Evolutionary conservation across 2,329 filamentous ascomycete species (phyloP), one percentile per base, ranked within the genome.

Genomic region (Hirsutella minnesotensis): DNA sequence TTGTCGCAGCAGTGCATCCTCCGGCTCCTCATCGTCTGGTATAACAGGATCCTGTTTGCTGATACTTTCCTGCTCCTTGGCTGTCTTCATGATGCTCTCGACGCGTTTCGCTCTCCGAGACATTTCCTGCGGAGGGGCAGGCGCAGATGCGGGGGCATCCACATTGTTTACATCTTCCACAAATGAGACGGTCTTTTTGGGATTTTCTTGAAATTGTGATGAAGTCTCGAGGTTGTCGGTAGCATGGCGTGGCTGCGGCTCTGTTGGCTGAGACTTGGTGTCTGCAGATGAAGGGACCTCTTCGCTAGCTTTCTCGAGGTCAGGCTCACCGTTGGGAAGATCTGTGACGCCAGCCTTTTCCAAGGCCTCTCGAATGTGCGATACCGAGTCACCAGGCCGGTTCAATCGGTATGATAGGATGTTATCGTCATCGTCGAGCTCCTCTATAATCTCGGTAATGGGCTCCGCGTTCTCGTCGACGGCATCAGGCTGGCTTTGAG

Each of bases 391-490:
- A 7, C 81, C 82, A 0, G 87, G 83, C n/a, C 67, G 75, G 31
- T 79, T 76, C 24, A 83, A 65, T 43, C 68, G 75, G 51, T 74
- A 79, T 0, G 77, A 84, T 40, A 95, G 62, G 4, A 96, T 75
- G 54, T 94, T 92, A 44, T 81, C 92, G 10, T 94, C 77, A 9
- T 95, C 89, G 56, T 96, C 92, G 20, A 96, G 69, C 64, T 94
- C 79, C 62, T 98, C 92, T 43, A 87, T 70, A 50, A 98, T 96
- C 53, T 96, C 92, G 27, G 84, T 89, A 45, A 96, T 75, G 0
- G 88, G 85, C 41, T 88, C 67, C 1, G 79, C 81, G 12, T 80
- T 79, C 46, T 84, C 82, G 46, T 83, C 79, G 41, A 68, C 69
- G 37, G 72, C 68, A 42, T 80, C 77, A 1, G 80, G 74, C 20